Base-by-base conservation (phyloP, 257 asterid species). In the Thymus quinquecostatus region DNA sequence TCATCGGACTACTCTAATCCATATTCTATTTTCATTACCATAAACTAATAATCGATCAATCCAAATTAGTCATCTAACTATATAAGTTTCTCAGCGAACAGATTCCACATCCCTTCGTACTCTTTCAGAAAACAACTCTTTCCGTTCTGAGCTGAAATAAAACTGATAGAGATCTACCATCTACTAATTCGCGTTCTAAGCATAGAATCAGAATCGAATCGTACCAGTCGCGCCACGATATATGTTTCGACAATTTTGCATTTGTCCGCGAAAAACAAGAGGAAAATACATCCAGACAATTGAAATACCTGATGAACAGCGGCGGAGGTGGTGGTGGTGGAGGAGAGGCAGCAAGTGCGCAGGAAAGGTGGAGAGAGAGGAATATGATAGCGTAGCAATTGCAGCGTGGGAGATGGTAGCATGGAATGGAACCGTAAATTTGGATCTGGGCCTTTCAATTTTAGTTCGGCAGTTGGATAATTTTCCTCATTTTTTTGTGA, bases 221-320 rank as follows among this genome's bases (percentile, higher is more conserved):
- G 61, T 48, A 48, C 70, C 55, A 70, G 13, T 30, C 56, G 27
- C 27, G 62, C 74, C 56, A 44, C 8, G 45, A 13, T 60, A 30
- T 13, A 60, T 29, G 9, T 2, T 8, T 34, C 5, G 8, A 28
- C 44, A 41, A 33, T 0, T 11, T 29, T 13, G 33, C 36, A 55
- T 54, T 45, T 29, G 33, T 34, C 72, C 55, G 33, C 10, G 1
- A 58, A 32, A 32, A 38, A 53, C 10, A 14, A 70, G 38, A 58
- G 14, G 14, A 8, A 41, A 0, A 27, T 28, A 63, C 28, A 44
- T 62, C 4, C 49, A 14, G 14, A 13, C 12, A 27, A 11, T 8
- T 48, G 29, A 79, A 54, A 49, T 69, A 66, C 78, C 78, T 66
- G 82, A 69, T 48, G 36, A 64, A 21, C 54, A 32, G 75, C 69